Evolutionary conservation across 169 alveolate species (phyloP), one percentile per base, ranked within the genome.

Genomic region (Perkinsus olseni): DNA sequence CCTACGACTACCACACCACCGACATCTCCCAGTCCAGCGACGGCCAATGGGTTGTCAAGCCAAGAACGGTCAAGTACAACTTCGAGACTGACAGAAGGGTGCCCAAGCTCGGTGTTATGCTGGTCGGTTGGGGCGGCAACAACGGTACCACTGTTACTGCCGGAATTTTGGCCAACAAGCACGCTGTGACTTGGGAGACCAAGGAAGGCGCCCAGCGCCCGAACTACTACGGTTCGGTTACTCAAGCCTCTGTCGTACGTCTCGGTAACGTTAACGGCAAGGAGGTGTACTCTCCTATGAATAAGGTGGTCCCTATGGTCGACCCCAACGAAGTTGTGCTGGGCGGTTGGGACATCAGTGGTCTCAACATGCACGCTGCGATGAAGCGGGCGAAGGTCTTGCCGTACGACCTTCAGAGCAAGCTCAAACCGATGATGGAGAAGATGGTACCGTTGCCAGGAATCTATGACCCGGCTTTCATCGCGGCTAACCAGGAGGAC

Each of bases 121-220:
- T 98, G 34, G 97, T 97, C 8, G 99, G 99, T 3, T 95, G 96
- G 95, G 99, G 98, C 74, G 99, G 99, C 74, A 98, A 98, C 95
- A 98, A 98, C 93, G 98, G 98, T 38, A 96, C 98, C 38, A 97
- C 99, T 37, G 91, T 97, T 74, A 95, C 96, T 74, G 97, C 96
- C 6, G 99, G 98, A 50, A 93, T 97, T 38, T 93, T 97, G 38
- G 98, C 99, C 37, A 97, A 98, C 91, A 96, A 96, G 94, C 92
- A 95, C 92, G 95, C 96, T 39, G 92, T 97, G 91, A 93, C 95
- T 21, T 98, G 98, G 98, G 95, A 96, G 91, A 96, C 97, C 93
- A 97, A 96, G 95, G 95, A 95, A 91, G 99, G 98, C 48, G 92
- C 93, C 62, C 95, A 96, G 62, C 93, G 94, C 82, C 96, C 99